Evolutionary conservation across 2,329 filamentous ascomycete species (phyloP).

Genomic region (Clarireedia paspali): DNA sequence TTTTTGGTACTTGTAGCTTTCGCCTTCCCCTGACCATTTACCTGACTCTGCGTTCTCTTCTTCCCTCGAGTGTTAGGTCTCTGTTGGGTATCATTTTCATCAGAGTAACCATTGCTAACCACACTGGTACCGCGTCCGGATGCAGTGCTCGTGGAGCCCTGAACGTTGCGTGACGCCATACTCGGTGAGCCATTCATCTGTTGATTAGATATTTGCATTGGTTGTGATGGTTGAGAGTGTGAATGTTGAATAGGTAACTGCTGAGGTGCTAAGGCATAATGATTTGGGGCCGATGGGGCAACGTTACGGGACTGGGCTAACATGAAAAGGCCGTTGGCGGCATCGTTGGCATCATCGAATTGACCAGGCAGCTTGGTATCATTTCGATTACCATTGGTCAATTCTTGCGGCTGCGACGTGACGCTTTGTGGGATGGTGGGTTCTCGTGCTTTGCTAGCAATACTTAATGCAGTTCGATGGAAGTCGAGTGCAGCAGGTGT

Average conservation of each 20-base stretch:
- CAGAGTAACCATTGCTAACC: constrained; percentile 39
- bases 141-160: constrained; percentile 33
- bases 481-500: constrained; percentile 92
- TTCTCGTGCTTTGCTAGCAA: constrained; percentile 56
- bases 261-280: constrained; percentile 15
- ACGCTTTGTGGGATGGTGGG: constrained; percentile 31
- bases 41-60: constrained; percentile 67
- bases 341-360: constrained; percentile 84
- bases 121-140: constrained; percentile 54
- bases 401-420: constrained; percentile 47
- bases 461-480: constrained; percentile 82
- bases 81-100: constrained; percentile 58
- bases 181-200: not conserved
- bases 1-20: constrained; percentile 58
- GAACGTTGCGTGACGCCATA: not conserved
- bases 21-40: constrained; percentile 57
- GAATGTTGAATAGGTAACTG: not conserved
- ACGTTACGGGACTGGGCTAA: constrained; percentile 63
- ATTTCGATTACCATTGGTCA: constrained; percentile 17
- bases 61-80: constrained; percentile 59
- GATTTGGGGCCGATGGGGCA: constrained; percentile 35
- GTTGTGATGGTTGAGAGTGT: not conserved
- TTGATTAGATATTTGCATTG: not conserved
- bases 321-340: constrained; percentile 89
- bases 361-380: constrained; percentile 38